Percentiles rank a stretch among this genome's conserved stretches.
These are phyloP conservation scores for Pterocarpus santalinus DNA, from an alignment of 306 rosid genomes.

Conservation along the genomic window DNA sequence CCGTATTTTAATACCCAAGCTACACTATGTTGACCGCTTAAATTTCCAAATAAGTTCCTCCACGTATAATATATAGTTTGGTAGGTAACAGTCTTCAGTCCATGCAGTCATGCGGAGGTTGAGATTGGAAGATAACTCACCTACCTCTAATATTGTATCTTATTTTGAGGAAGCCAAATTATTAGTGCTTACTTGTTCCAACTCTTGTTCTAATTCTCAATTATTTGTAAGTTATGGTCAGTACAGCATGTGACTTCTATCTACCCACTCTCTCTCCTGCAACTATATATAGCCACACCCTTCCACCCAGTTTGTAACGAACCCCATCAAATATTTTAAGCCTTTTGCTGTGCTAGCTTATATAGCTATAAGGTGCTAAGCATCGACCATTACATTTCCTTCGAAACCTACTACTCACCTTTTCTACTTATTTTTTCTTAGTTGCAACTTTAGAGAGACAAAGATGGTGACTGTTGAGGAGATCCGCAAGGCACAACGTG, in stretches of 20 bases:
- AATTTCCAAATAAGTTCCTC: too few relatives aligned
- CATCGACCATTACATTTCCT: background rate
- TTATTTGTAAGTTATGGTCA: background rate
- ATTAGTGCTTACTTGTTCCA: too few relatives aligned
- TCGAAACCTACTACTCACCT: background rate
- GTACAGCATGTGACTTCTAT: slow-evolving; percentile 34
- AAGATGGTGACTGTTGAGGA: slow-evolving; percentile 44
- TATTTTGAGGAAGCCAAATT: too few relatives aligned
- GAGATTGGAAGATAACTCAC: slow-evolving; percentile 34
- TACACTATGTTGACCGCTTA: background rate
- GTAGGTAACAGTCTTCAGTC: slow-evolving; percentile 20
- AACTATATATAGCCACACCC: background rate
- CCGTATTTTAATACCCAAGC: background rate
- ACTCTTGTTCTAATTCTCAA: too few relatives aligned
- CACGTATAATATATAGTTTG: background rate
- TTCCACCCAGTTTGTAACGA: background rate
- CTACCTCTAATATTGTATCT: background rate
- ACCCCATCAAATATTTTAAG: background rate
- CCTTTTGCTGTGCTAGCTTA: too few relatives aligned
- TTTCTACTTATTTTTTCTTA: background rate
- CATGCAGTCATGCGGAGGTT: slow-evolving; percentile 42
- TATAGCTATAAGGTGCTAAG: slow-evolving; percentile 5
- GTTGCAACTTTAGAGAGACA: slow-evolving; percentile 4
- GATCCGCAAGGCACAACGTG: too few relatives aligned
- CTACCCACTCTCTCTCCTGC: slow-evolving; percentile 15